These are phyloP conservation scores for Colletotrichum tamarilloi DNA, from an alignment of 2,329 filamentous ascomycete genomes.

Conservation along the genomic window DNA sequence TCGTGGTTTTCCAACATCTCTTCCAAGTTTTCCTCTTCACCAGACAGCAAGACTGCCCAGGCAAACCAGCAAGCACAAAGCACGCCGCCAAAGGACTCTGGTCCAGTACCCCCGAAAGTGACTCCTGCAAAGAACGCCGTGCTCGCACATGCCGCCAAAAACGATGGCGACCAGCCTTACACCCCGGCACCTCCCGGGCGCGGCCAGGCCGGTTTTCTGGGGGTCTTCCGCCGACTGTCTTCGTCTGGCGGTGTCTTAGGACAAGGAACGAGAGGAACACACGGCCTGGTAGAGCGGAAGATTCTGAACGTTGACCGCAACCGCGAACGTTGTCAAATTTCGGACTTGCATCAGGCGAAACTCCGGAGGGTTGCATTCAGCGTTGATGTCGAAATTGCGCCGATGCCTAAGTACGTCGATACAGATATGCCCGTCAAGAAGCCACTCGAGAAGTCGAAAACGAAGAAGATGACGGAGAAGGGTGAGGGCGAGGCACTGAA, in stretches of 20 bases:
- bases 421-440: slow-evolving; percentile 56
- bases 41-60: slow-evolving; percentile 49
- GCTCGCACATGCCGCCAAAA: slow-evolving; percentile 65
- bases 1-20: slow-evolving; percentile 96
- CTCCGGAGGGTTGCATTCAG: slow-evolving; percentile 92
- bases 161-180: slow-evolving; percentile 73
- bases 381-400: slow-evolving; percentile 96
- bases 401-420: slow-evolving; percentile 82
- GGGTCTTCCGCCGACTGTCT: slow-evolving; percentile 84
- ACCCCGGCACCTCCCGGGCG: slow-evolving; percentile 79
- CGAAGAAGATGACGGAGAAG: slow-evolving; percentile 74
- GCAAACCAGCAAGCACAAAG: slow-evolving; percentile 47
- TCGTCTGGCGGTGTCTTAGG: slow-evolving; percentile 68
- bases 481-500: slow-evolving; percentile 82
- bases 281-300: slow-evolving; percentile 81
- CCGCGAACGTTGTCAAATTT: slow-evolving; percentile 81
- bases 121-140: slow-evolving; percentile 67
- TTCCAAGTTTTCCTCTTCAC: slow-evolving; percentile 83
- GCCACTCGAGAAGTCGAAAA: slow-evolving; percentile 62
- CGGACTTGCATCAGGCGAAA: slow-evolving; percentile 83
- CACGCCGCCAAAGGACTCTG: slow-evolving; percentile 46
- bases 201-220: slow-evolving; percentile 78
- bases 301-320: slow-evolving; percentile 87
- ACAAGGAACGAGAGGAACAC: slow-evolving; percentile 58
- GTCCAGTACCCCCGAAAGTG: slow-evolving; percentile 53